Evolutionary conservation across 805 yeast genomes (phyloP), one percentile per base, ranked within the genome.

Genomic region (Zygosaccharomyces lentus): DNA sequence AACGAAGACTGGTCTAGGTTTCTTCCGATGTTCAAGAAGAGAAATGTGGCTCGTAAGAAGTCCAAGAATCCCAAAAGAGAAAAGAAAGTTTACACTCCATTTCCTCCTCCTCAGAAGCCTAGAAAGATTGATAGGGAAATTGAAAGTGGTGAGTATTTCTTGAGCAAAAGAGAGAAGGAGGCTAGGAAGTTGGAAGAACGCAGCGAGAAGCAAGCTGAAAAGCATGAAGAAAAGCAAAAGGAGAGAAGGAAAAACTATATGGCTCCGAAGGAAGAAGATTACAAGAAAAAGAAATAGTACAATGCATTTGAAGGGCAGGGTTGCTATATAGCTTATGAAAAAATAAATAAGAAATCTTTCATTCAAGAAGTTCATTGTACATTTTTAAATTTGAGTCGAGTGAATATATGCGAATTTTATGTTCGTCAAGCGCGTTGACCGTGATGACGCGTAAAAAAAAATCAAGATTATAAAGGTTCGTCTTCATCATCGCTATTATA

Each of bases 21-120:
- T 67, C 73, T 93, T 63, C 99, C 99, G 19, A 89, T 84, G 74
- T 93, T 93, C 74, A 93, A 88, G 79, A 93, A 91, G 77, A 83
- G 90, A 67, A 89, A 89, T 62, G 96, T 91, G 54, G 95, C 95
- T 30, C 82, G 99, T 63, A 86, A 86, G 83, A 84, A 84, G 75
- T 86, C 93, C 50, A 80, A 77, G 68, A 80, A 78, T 66, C 71
- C 77, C 60, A 78, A 70, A 57, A 82, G 66, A 41, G 71, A 68
- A 46, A 76, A 78, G 74, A 90, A 84, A 69, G 82, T 80, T 3
- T 91, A 91, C 78, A 93, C 99, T 27, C 98, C 99, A 64, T 93
- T 93, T 89, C 99, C 99, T 72, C 98, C 99, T 58, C 86, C 87
- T 43, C 99, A 87, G 70, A 79, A 81, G 55, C 99, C 98, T 62